Base-by-base conservation (phyloP, 2,329 filamentous ascomycete genomes). In the Clonostachys solani region DNA sequence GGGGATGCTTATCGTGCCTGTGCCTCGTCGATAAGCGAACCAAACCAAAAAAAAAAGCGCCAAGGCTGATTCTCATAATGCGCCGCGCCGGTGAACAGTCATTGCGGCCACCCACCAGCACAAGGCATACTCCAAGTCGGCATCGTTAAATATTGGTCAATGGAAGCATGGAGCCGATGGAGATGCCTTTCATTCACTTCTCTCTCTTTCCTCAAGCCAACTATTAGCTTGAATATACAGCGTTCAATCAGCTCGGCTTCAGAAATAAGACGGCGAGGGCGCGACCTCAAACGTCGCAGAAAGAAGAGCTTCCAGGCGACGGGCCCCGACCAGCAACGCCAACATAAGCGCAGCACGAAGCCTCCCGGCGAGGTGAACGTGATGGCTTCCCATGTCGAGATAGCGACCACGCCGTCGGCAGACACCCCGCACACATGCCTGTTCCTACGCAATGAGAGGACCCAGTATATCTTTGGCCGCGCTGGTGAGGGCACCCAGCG, bases 401-500 rank as follows among this genome's bases (percentile, higher is more conserved):
- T 97, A 57, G 65, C 92, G 51, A 87, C 85, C 16, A 87, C 87
- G 49, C 92, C 92, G 13, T 94, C 92, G 54, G 86, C 86, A 49
- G 94, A 99, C 67, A 96, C 91, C 17, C 81, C 85, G 1, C 92
- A 92, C 46, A 89, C 89, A 3, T 80, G 81, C 44, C 65, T 97
- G 33, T 63, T 90, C 36, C 73, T 99, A 7, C 84, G 92, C 61
- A 92, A 91, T 60, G 88, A 92, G 56, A 80, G 83, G 58, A 85
- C 86, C 57, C 80, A 89, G 48, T 99, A 99, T 65, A 56, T 96
- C 15, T 87, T 99, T 59, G 94, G 94, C 17, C 85, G 87, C 57
- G 65, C 92, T 15, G 72, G 83, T 10, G 94, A 99, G 66, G 94
- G 92, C 15, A 87, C 87, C 1, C 94, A 97, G 71, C 80, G 94